These are phyloP conservation scores for Trypanosoma theileri DNA, from an alignment of 208 protist genomes.

Conservation along the genomic window DNA sequence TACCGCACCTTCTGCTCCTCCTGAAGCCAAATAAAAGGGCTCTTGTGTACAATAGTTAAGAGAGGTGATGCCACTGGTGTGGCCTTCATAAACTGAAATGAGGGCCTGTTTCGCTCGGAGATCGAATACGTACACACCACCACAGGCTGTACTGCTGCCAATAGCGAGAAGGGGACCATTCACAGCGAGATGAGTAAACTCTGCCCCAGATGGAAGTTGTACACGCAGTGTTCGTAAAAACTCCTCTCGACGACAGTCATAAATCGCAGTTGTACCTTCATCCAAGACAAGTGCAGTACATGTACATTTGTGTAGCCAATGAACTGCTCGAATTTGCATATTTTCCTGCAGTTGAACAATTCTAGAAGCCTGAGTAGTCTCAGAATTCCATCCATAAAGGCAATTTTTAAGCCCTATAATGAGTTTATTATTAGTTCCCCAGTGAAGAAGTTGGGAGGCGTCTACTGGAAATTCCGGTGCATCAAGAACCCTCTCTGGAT, in stretches of 20 bases:
- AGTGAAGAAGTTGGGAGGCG: constrained; percentile 74
- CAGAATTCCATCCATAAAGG: constrained; percentile 74
- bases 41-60: constrained; percentile 76
- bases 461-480: constrained; percentile 67
- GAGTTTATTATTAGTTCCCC: constrained; percentile 83
- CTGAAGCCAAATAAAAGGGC: constrained; percentile 82
- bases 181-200: constrained; percentile 60
- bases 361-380: constrained; percentile 48
- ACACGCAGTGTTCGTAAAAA: constrained; percentile 69
- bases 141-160: constrained; percentile 37
- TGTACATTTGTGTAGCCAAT: constrained; percentile 78
- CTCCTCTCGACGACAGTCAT: constrained; percentile 56
- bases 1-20: constrained; percentile 56
- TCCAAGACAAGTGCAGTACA: constrained; percentile 67
- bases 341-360: constrained; percentile 60
- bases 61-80: constrained; percentile 40
- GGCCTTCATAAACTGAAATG: constrained; percentile 62
- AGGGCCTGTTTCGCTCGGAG: constrained; percentile 71
- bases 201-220: constrained; percentile 25
- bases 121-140: constrained; percentile 65
- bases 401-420: constrained; percentile 74
- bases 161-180: constrained; percentile 74
- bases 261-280: constrained; percentile 68
- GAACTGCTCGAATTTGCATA: constrained; percentile 49
- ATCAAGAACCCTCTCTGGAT: constrained; percentile 76